Conservation (phyloP, 768 basidiomycete genomes). For the Tephrocybe sp. region DNA sequence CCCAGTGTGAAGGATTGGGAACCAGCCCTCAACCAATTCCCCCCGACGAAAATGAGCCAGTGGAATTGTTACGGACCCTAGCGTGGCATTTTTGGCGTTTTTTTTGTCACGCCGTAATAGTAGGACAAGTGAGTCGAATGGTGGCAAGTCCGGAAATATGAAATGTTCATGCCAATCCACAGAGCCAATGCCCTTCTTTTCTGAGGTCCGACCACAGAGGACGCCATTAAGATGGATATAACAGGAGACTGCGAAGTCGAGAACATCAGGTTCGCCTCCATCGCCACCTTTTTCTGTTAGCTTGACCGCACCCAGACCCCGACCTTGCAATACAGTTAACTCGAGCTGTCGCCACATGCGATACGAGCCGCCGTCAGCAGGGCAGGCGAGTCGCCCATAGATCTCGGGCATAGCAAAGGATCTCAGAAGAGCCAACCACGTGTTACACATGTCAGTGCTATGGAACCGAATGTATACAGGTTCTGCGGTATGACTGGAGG, state of each 20-base stretch:
- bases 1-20: conserved; percentile 61
- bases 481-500: conserved; percentile 47
- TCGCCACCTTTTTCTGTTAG: conserved; percentile 34
- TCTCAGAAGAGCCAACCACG: conserved; percentile 78
- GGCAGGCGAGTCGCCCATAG: conserved; percentile 58
- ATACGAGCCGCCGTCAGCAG: conserved; percentile 70
- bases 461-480: conserved; percentile 75
- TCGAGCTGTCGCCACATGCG: conserved; percentile 87
- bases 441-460: conserved; percentile 58
- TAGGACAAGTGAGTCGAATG: conserved; percentile 69
- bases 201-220: conserved; percentile 70
- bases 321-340: conserved; percentile 68
- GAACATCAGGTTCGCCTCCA: conserved; percentile 42
- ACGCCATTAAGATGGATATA: conserved; percentile 71
- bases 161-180: conserved; percentile 87
- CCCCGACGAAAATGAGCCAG: conserved; percentile 71
- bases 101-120: conserved; percentile 70
- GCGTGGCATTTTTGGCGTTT: conserved; percentile 45
- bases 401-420: conserved; percentile 81
- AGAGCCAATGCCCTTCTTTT: conserved; percentile 61
- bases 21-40: conserved; percentile 82
- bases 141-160: conserved; percentile 70
- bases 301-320: conserved; percentile 61
- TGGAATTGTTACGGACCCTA: conserved; percentile 65
- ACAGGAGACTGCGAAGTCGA: conserved; percentile 73